Conservation (phyloP, 768 basidiomycete species). For the Coprinellus micaceus region DNA sequence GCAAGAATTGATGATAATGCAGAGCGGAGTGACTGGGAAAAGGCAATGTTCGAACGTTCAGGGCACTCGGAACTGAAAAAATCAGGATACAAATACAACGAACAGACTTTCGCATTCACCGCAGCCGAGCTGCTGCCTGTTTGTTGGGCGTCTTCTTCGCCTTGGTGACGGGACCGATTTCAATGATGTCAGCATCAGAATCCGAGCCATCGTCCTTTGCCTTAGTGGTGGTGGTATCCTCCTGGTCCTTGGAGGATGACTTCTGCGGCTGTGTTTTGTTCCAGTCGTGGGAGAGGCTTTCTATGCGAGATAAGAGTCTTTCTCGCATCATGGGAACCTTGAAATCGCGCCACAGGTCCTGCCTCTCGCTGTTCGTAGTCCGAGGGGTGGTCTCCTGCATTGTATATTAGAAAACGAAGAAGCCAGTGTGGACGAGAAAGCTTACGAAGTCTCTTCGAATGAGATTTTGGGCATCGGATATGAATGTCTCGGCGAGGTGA, state of each 20-base stretch:
- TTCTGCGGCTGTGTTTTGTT: conserved; percentile 38
- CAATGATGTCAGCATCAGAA: conserved; percentile 41
- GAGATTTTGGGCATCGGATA: conserved; percentile 55
- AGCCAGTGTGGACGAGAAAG: conserved; percentile 3
- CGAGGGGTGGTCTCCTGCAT: conserved; percentile 24
- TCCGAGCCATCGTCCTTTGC: conserved; percentile 27
- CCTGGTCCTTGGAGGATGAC: conserved; percentile 28
- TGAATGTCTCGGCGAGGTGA: conserved; percentile 79
- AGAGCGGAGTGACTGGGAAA: too few relatives aligned
- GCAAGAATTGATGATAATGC: too few relatives aligned
- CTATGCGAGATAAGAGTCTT: conserved; percentile 38
- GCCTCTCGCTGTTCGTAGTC: conserved; percentile 34
- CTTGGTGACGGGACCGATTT: conserved; percentile 12
- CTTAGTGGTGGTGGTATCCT: conserved; percentile 29
- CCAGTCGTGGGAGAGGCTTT: conserved; percentile 51
- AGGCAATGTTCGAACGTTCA: too few relatives aligned
- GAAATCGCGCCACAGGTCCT: conserved; percentile 49
- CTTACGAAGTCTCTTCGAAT: conserved; percentile 47
- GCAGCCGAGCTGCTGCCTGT: neutral
- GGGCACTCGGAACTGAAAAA: too few relatives aligned
- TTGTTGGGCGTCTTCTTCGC: conserved; percentile 11
- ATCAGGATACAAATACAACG: neutral
- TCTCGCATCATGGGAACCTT: conserved; percentile 47
- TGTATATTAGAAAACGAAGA: neutral
- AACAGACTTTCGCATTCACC: neutral